Evolutionary conservation across 2,329 filamentous ascomycete genomes (phyloP).

Genomic region (Rutstroemia sp.): DNA sequence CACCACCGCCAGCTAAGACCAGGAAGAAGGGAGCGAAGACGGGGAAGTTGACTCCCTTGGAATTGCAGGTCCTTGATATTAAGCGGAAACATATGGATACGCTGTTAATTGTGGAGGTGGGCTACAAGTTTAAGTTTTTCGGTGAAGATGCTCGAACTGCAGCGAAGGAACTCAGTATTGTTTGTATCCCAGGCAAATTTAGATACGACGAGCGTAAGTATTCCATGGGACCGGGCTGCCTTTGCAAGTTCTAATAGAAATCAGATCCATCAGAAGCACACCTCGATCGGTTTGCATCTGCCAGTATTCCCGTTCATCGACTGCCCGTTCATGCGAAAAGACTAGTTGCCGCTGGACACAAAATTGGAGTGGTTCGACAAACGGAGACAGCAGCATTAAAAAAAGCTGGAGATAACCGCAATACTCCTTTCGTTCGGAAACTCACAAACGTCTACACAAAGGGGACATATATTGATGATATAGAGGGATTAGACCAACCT

Average conservation of each 20-base stretch:
- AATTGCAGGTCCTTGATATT: slow-evolving; percentile 87
- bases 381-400: slow-evolving; percentile 93
- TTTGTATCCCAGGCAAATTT: slow-evolving; percentile 94
- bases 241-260: slow-evolving; percentile 15
- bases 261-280: slow-evolving; percentile 83
- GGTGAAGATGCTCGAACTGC: slow-evolving; percentile 88
- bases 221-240: slow-evolving; percentile 5
- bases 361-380: slow-evolving; percentile 91
- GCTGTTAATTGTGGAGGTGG: slow-evolving; percentile 85
- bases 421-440: slow-evolving; percentile 84
- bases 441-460: slow-evolving; percentile 97
- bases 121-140: slow-evolving; percentile 97
- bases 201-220: slow-evolving; percentile 79
- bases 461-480: slow-evolving; percentile 92
- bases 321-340: slow-evolving; percentile 91
- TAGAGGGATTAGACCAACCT: slow-evolving; percentile 64
- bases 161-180: slow-evolving; percentile 84
- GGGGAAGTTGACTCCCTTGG: slow-evolving; percentile 86
- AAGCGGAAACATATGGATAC: slow-evolving; percentile 89
- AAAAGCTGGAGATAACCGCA: slow-evolving; percentile 89
- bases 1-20: slow-evolving; percentile 38
- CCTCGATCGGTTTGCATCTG: slow-evolving; percentile 84
- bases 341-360: slow-evolving; percentile 84
- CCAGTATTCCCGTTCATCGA: slow-evolving; percentile 88
- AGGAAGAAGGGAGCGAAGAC: slow-evolving; percentile 66